A percentile compares a stretch with the other conserved stretches of the same genome.
Evolutionary conservation across 208 protist genomes (phyloP).

Genomic region (Cochliopodium minus): DNA sequence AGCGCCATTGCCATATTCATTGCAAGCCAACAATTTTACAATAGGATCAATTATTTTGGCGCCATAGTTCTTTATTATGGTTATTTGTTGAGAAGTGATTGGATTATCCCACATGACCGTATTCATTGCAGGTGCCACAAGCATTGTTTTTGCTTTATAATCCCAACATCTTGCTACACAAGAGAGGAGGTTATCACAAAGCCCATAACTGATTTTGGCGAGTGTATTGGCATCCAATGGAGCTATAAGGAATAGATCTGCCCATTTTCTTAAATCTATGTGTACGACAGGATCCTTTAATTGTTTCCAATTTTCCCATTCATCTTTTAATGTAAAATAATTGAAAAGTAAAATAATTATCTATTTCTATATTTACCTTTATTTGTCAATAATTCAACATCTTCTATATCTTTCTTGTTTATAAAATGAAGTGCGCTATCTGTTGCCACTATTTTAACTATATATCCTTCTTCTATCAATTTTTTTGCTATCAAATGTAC

Average conservation of each 20-base stretch:
- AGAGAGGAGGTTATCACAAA: slow-evolving; percentile 80
- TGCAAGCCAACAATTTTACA: neutral
- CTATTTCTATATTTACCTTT: neutral
- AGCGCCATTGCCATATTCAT: neutral
- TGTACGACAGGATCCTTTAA: slow-evolving; percentile 56
- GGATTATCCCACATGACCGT: slow-evolving; percentile 89
- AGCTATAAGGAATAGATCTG: slow-evolving; percentile 76
- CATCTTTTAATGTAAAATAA: slow-evolving; percentile 1
- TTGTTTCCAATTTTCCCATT: slow-evolving; percentile 7
- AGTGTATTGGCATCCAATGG: slow-evolving; percentile 87
- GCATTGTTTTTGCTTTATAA: slow-evolving; percentile 49
- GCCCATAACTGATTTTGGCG: slow-evolving; percentile 70
- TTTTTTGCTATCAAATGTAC: neutral
- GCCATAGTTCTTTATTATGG: slow-evolving; percentile 19
- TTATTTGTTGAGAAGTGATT: slow-evolving; percentile 54
- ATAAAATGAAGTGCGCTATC: neutral
- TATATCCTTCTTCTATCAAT: neutral
- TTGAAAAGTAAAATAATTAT: neutral
- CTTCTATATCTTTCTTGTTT: neutral
- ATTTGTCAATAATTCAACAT: neutral
- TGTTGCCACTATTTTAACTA: neutral
- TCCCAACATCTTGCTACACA: slow-evolving; percentile 84
- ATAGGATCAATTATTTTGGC: neutral
- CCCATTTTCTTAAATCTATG: slow-evolving; percentile 75
- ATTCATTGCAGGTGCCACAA: slow-evolving; percentile 94